These are phyloP conservation scores for Backusella westeae DNA, from an alignment of 192 early-diverging fungal species.

Conservation along the genomic window DNA sequence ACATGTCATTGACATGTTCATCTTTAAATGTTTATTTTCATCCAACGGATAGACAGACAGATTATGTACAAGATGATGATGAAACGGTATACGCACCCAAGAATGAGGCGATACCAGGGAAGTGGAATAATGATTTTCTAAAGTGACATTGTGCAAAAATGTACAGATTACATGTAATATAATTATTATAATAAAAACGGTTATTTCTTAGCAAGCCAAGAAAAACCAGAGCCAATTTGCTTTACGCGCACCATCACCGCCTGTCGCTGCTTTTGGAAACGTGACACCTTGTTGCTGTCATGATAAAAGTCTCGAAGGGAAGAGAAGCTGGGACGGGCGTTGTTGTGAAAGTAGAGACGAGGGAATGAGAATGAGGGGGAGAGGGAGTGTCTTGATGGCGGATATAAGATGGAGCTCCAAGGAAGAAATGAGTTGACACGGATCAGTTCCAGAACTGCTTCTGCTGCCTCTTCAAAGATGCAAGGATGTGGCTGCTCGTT, in stretches of 20 bases:
- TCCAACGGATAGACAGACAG: neutral
- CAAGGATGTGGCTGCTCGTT: slow-evolving; percentile 17
- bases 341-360: neutral
- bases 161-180: neutral
- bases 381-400: neutral
- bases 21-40: neutral
- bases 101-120: neutral
- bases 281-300: neutral
- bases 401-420: slow-evolving; percentile 12
- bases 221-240: neutral
- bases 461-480: slow-evolving; percentile 18
- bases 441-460: slow-evolving; percentile 30
- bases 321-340: neutral
- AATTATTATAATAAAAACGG: neutral
- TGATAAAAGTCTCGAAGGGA: neutral
- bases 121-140: slow-evolving; percentile 6
- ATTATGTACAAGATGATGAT: neutral
- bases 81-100: neutral
- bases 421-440: slow-evolving; percentile 33
- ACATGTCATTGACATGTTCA: neutral
- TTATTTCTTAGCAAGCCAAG: slow-evolving; percentile 9
- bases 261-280: neutral
- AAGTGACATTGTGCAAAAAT: neutral
- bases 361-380: neutral
- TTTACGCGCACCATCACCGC: neutral